Evolutionary conservation across 345 rosid genomes (phyloP).

Genomic region (Hypericum androsaemum): DNA sequence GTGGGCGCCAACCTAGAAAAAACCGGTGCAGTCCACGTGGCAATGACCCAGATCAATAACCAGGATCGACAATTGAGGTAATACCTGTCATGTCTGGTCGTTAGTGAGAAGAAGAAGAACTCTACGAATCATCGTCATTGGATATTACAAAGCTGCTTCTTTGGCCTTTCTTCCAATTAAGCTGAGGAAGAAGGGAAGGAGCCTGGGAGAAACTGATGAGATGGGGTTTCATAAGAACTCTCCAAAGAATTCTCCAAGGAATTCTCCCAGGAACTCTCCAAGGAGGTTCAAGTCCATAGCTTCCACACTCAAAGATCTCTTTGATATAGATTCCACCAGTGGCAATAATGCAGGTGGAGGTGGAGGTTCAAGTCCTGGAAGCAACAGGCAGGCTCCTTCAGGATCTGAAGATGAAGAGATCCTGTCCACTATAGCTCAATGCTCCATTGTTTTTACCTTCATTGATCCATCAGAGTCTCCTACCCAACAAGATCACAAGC

Average conservation of each 20-base stretch:
- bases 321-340: conserved; percentile 27
- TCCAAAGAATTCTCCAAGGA: conserved; percentile 25
- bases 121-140: conserved; percentile 14
- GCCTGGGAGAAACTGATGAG: background rate
- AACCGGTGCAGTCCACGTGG: conserved; percentile 19
- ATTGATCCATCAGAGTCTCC: conserved; percentile 43
- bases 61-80: background rate
- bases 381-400: conserved; percentile 7
- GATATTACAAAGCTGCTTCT: conserved; percentile 28
- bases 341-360: background rate
- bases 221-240: conserved; percentile 33
- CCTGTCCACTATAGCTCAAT: conserved; percentile 25
- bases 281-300: conserved; percentile 15
- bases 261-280: conserved; percentile 25
- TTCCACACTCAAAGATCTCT: conserved; percentile 28
- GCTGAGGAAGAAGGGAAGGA: background rate
- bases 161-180: conserved; percentile 15
- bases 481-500: conserved; percentile 37
- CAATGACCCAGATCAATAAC: conserved; percentile 14
- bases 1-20: conserved; percentile 1
- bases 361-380: conserved; percentile 10
- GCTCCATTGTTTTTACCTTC: conserved; percentile 36
- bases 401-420: conserved; percentile 28
- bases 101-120: background rate
- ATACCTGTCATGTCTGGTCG: background rate